phyloP scores from a whole-genome alignment of 148 eudicot genomes.

The Fallopia convolvulus region DNA sequence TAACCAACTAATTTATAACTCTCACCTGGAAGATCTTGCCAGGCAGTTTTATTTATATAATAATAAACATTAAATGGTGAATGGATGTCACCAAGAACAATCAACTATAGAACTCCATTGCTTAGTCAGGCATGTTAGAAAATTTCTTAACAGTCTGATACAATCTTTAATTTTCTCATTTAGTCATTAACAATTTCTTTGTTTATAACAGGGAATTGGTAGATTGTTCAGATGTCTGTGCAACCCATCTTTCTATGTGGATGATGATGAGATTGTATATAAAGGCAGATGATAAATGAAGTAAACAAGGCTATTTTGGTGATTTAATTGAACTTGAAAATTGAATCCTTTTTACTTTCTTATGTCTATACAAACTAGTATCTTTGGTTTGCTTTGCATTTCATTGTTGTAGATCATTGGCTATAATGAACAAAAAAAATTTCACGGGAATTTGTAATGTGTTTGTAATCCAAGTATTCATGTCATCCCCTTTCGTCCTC shows the following conservation, averaged over 20 bases:
- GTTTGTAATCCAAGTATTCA: no score
- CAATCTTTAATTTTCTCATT: constrained; percentile 2
- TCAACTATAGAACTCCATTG: constrained; percentile 67
- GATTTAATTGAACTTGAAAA: not conserved
- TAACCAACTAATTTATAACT: no score
- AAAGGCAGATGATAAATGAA: constrained; percentile 44
- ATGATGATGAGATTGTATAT: constrained; percentile 88
- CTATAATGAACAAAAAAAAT: not conserved
- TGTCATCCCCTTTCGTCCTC: no score
- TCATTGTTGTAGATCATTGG: not conserved
- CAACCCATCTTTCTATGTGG: constrained; percentile 81
- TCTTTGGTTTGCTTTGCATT: not conserved
- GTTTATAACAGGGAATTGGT: constrained; percentile 61
- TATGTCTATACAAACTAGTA: not conserved
- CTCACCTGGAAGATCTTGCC: no score
- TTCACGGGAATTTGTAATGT: no score
- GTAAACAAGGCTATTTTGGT: not conserved
- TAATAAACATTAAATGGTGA: no score
- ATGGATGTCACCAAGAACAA: constrained; percentile 54
- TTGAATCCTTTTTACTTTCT: not conserved
- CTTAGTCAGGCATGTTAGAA: constrained; percentile 38
- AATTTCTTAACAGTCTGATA: not conserved
- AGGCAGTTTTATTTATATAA: no score
- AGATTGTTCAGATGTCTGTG: constrained; percentile 88
- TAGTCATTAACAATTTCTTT: not conserved